Evolutionary conservation across 192 early-diverging fungal species (phyloP).

Genomic region (Entomortierella lignicola): DNA sequence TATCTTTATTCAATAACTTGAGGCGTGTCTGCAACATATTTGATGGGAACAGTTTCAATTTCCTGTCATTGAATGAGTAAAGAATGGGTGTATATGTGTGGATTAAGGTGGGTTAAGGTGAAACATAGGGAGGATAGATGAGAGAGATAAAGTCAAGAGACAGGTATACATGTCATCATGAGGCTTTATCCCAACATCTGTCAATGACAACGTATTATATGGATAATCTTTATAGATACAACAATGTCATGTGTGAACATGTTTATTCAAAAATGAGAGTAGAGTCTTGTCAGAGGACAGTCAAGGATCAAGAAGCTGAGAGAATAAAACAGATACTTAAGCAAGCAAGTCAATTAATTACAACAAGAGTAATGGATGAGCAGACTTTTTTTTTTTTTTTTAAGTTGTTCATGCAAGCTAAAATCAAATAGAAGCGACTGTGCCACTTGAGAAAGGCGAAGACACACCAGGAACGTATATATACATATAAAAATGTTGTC

Average conservation of each 20-base stretch:
- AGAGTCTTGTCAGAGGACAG: conserved; percentile 68
- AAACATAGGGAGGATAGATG: background rate
- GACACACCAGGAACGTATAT: too few species aligned
- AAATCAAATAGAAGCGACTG: too few species aligned
- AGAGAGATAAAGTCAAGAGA: background rate
- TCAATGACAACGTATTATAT: conserved; percentile 64
- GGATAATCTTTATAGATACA: conserved; percentile 71
- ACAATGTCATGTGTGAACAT: too few species aligned
- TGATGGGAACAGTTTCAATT: conserved; percentile 68
- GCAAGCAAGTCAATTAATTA: too few species aligned
- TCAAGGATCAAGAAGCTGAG: conserved; percentile 75
- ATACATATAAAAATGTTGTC: too few species aligned
- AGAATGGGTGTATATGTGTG: background rate
- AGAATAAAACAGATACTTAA: conserved; percentile 9
- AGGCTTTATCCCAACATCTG: conserved; percentile 64
- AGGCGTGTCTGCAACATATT: conserved; percentile 48
- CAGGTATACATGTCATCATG: conserved; percentile 64
- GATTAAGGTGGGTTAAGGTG: background rate
- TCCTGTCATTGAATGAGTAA: conserved; percentile 19
- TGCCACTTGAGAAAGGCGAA: too few species aligned
- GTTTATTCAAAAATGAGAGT: conserved; percentile 64
- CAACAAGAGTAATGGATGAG: too few species aligned
- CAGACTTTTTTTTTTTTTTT: too few species aligned
- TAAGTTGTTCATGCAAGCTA: too few species aligned
- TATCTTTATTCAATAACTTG: conserved; percentile 48